A percentile compares a stretch with the other conserved stretches of the same genome.
These are phyloP conservation scores for Paramecium primaurelia DNA, from an alignment of 73 alveolate species.

Conservation along the genomic window DNA sequence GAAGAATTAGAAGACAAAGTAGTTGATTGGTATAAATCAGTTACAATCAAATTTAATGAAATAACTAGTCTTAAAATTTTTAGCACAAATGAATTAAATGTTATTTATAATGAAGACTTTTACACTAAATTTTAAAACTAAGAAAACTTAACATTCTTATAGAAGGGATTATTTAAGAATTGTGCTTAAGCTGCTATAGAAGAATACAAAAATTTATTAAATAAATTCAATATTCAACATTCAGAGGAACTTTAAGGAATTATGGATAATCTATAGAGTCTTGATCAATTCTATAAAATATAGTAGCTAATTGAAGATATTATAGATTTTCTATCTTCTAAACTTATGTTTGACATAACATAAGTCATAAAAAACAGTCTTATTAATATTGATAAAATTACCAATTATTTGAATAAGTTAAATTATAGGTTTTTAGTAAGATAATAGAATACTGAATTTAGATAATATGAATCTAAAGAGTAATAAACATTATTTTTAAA, in stretches of 20 bases:
- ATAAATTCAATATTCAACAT: background rate
- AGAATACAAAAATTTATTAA: background rate
- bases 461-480: background rate
- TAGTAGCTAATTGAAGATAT: background rate
- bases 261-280: background rate
- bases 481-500: background rate
- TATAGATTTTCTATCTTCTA: background rate
- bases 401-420: background rate
- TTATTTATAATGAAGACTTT: background rate
- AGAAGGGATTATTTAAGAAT: background rate
- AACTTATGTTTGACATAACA: conserved; percentile 12
- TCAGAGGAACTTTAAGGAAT: background rate
- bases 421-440: background rate
- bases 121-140: background rate
- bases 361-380: conserved; percentile 16
- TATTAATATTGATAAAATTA: conserved; percentile 28
- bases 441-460: background rate
- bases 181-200: background rate
- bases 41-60: conserved; percentile 1
- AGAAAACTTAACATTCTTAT: background rate
- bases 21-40: conserved; percentile 10
- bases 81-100: background rate
- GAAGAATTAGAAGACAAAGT: conserved; percentile 1
- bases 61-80: background rate
- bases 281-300: background rate